Base-by-base conservation (phyloP, 352 stramenopile species). In the Phytopythium ostracodes region DNA sequence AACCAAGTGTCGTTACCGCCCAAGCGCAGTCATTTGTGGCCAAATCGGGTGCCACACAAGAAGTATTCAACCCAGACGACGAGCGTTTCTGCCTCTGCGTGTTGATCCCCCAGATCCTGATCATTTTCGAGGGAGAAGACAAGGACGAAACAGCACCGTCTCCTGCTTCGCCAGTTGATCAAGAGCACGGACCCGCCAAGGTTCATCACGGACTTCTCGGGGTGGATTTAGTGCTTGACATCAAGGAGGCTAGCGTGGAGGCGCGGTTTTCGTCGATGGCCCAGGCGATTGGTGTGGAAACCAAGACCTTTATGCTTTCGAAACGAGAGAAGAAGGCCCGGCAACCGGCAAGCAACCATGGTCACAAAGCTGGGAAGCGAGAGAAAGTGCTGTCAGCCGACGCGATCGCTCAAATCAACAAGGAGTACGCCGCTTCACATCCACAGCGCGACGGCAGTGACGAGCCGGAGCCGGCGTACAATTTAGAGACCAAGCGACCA, bases 161-260 rank as follows among this genome's bases (percentile, higher is more conserved):
- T 42, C n/a, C 50, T 27, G 9, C 9, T 27, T 60, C 0, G 46
- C 57, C 11, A 60, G 52, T 11, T 51, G 54, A 51, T 20, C 42
- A 59, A 27, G 40, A 33, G 15, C 42, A 61, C 36, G 27, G 66
- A 24, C 24, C 65, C 11, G 2, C 33, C 55, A 5, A 33, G 3
- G 15, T 14, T 24, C n/a, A 18, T 27, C n/a, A 52, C 17, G 55
- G 27, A 20, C 27, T 60, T 12, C 46, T 68, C 0, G 72, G 58
- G n/a, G 84, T 87, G 18, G 83, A 87, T 50, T 72, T 92, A 57
- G 76, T 89, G 11, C 64, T 92, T 1, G 76, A 89, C 50, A 69
- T 90, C 24, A 65, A 73, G 52, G 59, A 84, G 20, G 70, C 86
- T 17, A 91, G 77, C 33, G 62, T 91, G 7, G 81, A 87, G 63